Conservation (phyloP, 2,329 filamentous ascomycete species). For the Claviceps maximensis region DNA sequence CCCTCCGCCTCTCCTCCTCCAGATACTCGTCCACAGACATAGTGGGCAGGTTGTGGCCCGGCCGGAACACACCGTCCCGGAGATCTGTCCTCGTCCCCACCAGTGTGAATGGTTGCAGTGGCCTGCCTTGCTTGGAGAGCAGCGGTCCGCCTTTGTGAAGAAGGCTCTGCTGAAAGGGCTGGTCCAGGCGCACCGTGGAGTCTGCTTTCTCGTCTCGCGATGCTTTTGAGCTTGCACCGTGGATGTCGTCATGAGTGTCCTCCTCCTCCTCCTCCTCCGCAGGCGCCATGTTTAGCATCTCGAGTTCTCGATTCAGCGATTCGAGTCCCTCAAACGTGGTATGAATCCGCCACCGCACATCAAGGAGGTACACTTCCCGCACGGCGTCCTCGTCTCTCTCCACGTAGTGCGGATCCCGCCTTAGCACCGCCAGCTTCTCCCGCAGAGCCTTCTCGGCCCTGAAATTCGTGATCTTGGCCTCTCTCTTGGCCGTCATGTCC, state of each 20-base stretch:
- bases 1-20: conserved; percentile 73
- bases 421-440: conserved; percentile 55
- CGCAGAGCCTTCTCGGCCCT: conserved; percentile 76
- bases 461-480: conserved; percentile 77
- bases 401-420: conserved; percentile 35
- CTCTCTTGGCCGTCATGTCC: conserved; percentile 54
- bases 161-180: conserved; percentile 37
- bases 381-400: conserved; percentile 70
- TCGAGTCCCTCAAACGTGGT: conserved; percentile 81
- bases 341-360: conserved; percentile 60
- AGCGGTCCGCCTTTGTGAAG: conserved; percentile 50
- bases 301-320: conserved; percentile 68
- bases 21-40: conserved; percentile 98
- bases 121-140: conserved; percentile 66
- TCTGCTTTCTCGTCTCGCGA: conserved; percentile 15
- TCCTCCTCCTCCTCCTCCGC: conserved; percentile 30
- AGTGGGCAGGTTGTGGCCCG: conserved; percentile 86
- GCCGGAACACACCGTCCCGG: conserved; percentile 69
- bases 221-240: too few relatives aligned
- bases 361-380: conserved; percentile 64
- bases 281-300: conserved; percentile 67
- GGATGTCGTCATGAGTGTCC: conserved; percentile 14
- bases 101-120: conserved; percentile 81
- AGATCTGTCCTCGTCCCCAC: conserved; percentile 64
- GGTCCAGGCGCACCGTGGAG: conserved; percentile 60